phyloP scores from a whole-genome alignment of 2,329 filamentous ascomycete species.

The Xylaria sp. region DNA sequence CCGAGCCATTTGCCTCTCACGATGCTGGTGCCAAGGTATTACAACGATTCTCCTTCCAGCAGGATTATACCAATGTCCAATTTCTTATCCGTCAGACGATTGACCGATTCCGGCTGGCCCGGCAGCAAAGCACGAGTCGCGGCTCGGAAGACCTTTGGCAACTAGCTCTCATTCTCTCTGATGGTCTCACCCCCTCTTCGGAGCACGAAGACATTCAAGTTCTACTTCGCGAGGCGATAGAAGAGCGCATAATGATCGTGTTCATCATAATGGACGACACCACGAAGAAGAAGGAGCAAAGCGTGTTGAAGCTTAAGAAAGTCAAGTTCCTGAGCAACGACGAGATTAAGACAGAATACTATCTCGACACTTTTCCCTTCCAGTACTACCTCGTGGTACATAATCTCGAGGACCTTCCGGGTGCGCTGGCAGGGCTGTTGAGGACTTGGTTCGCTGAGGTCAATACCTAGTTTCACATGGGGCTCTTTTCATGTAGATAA shows the following conservation, averaged over 20 bases:
- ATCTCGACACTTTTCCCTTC: slow-evolving; percentile 96
- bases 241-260: slow-evolving; percentile 96
- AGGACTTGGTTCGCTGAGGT: slow-evolving; percentile 94
- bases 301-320: slow-evolving; percentile 88
- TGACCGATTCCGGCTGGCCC: slow-evolving; percentile 81
- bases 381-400: slow-evolving; percentile 96
- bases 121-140: slow-evolving; percentile 66
- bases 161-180: slow-evolving; percentile 89
- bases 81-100: slow-evolving; percentile 82
- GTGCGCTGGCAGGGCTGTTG: slow-evolving; percentile 85
- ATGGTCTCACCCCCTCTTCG: slow-evolving; percentile 85
- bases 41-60: slow-evolving; percentile 84
- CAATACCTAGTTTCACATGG: slow-evolving; percentile 48
- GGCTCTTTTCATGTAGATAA: slow-evolving; percentile 14
- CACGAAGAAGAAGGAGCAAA: slow-evolving; percentile 60
- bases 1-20: slow-evolving; percentile 78
- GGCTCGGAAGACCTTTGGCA: slow-evolving; percentile 85
- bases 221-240: slow-evolving; percentile 85
- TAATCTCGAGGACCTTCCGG: slow-evolving; percentile 89
- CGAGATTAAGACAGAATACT: slow-evolving; percentile 84
- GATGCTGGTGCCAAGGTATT: slow-evolving; percentile 87
- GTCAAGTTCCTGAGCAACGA: slow-evolving; percentile 77
- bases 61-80: slow-evolving; percentile 86
- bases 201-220: slow-evolving; percentile 86
- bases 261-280: slow-evolving; percentile 92